Conservation (phyloP, 148 eudicot species). For the Agrostemma githago region DNA sequence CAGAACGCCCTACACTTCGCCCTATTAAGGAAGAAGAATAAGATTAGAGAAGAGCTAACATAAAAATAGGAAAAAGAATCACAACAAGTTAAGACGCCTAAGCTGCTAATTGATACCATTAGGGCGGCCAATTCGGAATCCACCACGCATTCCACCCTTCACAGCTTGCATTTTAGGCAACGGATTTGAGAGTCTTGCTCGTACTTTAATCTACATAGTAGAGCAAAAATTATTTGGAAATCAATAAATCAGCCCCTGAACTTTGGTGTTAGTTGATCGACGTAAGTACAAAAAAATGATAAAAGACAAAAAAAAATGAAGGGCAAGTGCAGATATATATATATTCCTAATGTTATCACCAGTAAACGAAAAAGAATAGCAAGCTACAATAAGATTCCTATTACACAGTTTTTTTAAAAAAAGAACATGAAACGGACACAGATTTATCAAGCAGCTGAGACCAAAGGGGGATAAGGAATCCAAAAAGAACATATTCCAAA, state of each 20-base stretch:
- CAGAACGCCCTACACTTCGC: constrained; percentile 53
- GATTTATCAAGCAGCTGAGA: neutral
- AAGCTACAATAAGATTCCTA: neutral
- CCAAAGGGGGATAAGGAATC: neutral
- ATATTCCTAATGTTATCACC: neutral
- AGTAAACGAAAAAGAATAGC: neutral
- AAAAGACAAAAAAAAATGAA: neutral
- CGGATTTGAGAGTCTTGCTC: constrained; percentile 85
- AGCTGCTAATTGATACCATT: constrained; percentile 27
- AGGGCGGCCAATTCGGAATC: constrained; percentile 64
- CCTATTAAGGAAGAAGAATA: constrained; percentile 33
- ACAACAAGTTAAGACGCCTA: constrained; percentile 22
- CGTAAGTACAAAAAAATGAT: neutral
- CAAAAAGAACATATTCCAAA: neutral
- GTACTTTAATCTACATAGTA: constrained; percentile 46
- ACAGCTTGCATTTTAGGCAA: constrained; percentile 81
- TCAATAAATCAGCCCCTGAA: neutral
- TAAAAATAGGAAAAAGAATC: constrained; percentile 1
- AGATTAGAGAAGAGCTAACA: constrained; percentile 1
- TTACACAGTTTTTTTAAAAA: neutral
- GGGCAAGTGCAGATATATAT: neutral
- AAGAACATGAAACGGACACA: neutral
- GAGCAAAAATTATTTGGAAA: neutral
- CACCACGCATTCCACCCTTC: constrained; percentile 86
- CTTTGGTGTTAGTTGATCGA: neutral